Conservation (phyloP, 140 eudicot genomes). For the Stevia rebaudiana region DNA sequence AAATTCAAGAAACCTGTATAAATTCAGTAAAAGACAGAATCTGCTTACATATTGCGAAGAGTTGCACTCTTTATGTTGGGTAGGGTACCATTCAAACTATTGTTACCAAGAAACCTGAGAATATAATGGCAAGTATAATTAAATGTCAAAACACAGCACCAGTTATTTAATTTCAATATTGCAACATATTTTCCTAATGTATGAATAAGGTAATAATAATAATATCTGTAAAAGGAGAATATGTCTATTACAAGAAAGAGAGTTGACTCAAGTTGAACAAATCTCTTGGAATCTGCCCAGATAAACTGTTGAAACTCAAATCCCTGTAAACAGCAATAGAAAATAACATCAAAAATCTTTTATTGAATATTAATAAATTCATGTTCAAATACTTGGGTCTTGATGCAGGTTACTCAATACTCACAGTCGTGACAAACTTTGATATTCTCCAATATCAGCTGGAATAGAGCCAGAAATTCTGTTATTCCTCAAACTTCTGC, state of each 20-base stretch:
- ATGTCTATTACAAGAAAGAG: slow-evolving; percentile 42
- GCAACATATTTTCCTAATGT: background rate
- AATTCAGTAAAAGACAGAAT: no score
- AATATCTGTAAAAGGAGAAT: background rate
- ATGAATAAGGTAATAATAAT: background rate
- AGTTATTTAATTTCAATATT: background rate
- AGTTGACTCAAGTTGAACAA: slow-evolving; percentile 51
- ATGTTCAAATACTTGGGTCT: background rate
- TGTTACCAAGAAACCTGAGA: slow-evolving; percentile 82
- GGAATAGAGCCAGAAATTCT: slow-evolving; percentile 73
- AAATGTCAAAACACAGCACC: background rate
- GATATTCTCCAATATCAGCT: slow-evolving; percentile 33
- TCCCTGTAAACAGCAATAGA: slow-evolving; percentile 73
- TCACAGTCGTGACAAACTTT: slow-evolving; percentile 53
- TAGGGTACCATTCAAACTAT: slow-evolving; percentile 56
- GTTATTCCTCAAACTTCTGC: slow-evolving; percentile 58
- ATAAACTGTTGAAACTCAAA: slow-evolving; percentile 71
- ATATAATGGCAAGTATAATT: background rate
- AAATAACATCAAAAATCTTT: no score
- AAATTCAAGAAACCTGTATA: no score
- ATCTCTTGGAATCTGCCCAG: slow-evolving; percentile 53
- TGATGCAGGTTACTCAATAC: slow-evolving; percentile 28
- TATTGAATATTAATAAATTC: background rate
- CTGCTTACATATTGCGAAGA: slow-evolving; percentile 55
- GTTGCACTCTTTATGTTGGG: slow-evolving; percentile 40